These are phyloP conservation scores for Fusarium oligoseptatum DNA, from an alignment of 2,329 filamentous ascomycete species.

Conservation along the genomic window DNA sequence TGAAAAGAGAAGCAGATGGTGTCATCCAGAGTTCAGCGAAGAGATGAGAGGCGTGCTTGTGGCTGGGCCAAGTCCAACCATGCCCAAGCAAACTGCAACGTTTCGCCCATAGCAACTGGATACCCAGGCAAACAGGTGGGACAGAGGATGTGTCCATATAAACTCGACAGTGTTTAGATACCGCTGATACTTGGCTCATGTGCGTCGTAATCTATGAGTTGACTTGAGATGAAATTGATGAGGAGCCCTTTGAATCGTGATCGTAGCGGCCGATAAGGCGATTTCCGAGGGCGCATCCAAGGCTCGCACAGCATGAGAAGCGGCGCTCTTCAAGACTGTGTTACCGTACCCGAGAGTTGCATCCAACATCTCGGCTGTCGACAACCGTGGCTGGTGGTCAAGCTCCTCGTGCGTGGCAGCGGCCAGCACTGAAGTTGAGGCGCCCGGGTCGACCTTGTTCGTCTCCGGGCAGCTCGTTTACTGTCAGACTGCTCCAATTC, in stretches of 20 bases:
- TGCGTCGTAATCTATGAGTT: neutral
- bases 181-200: neutral
- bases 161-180: neutral
- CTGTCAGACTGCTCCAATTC: constrained; percentile 12
- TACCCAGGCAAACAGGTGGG: neutral
- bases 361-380: constrained; percentile 15
- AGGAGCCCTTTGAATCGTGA: constrained; percentile 1
- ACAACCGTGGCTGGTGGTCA: constrained; percentile 18
- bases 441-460: constrained; percentile 1
- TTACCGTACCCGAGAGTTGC: constrained; percentile 1
- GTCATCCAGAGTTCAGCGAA: constrained; percentile 26
- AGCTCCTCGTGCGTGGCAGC: constrained; percentile 12
- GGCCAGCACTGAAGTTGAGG: constrained; percentile 2
- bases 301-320: neutral
- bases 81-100: constrained; percentile 6
- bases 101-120: constrained; percentile 5
- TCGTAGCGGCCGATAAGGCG: constrained; percentile 10
- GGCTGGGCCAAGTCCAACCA: constrained; percentile 21
- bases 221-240: neutral
- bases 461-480: neutral
- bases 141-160: constrained; percentile 11
- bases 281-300: constrained; percentile 6
- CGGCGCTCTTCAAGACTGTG: neutral
- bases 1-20: constrained; percentile 14
- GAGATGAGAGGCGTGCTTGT: constrained; percentile 13